Evolutionary conservation across 1,284 basidiomycete genomes (phyloP).

Genomic region (Ustilago sp.): DNA sequence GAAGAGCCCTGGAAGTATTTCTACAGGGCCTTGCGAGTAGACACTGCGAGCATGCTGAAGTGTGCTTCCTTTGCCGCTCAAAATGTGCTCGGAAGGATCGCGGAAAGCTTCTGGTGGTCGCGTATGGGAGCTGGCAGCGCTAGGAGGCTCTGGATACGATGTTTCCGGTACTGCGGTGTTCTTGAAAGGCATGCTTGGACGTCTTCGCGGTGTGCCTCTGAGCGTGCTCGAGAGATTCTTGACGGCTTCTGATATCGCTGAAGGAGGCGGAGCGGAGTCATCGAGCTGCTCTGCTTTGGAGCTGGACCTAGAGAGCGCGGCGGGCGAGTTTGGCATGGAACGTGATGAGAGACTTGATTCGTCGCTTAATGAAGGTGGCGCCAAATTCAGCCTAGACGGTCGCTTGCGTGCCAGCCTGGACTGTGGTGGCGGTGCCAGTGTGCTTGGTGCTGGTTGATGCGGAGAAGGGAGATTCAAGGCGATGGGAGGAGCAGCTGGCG

Average conservation of each 20-base stretch:
- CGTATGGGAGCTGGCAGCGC: constrained; percentile 34
- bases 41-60: constrained; percentile 63
- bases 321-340: constrained; percentile 52
- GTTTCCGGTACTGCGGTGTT: constrained; percentile 5
- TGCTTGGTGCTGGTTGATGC: constrained; percentile 19
- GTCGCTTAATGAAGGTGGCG: constrained; percentile 26
- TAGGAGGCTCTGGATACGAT: constrained; percentile 25
- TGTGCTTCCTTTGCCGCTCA: constrained; percentile 63
- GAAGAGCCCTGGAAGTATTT: constrained; percentile 89
- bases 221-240: constrained; percentile 61
- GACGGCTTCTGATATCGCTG: constrained; percentile 41
- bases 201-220: constrained; percentile 58
- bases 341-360: constrained; percentile 41
- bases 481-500: constrained; percentile 21
- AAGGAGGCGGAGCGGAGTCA: constrained; percentile 1
- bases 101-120: constrained; percentile 56
- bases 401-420: constrained; percentile 39
- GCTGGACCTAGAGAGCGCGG: constrained; percentile 22
- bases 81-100: constrained; percentile 64
- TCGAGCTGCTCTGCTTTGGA: constrained; percentile 26
- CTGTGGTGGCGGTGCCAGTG: constrained; percentile 14
- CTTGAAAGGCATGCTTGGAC: constrained; percentile 63
- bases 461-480: constrained; percentile 13
- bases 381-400: constrained; percentile 46
- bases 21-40: constrained; percentile 86